Evolutionary conservation across 2,329 filamentous ascomycete genomes (phyloP), one percentile per base, ranked within the genome.

Genomic region (Alternaria solani): DNA sequence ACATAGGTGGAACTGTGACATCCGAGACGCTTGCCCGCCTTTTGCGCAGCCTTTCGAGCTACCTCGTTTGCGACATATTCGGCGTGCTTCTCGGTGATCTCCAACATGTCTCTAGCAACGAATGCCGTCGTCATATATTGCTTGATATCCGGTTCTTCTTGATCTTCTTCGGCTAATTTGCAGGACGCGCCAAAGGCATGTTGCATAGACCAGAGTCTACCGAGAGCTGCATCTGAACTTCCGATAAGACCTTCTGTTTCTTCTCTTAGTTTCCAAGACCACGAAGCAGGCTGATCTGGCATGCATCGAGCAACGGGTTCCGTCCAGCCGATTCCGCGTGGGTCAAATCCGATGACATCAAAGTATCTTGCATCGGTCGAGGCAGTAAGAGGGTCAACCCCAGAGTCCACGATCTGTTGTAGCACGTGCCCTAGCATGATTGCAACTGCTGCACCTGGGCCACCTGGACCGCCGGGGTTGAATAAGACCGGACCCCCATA

Each of bases 71-170:
- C 66, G 7, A 66, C 71, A 59, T 69, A 81, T 26, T 79, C 74
- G 7, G 76, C 80, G 42, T 82, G 76, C 32, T 67, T 75, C 61
- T 85, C 83, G 11, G 81, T 74, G 36, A 85, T 78, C 41, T 81
- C 78, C 7, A 85, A 69, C 81, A 85, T 84, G 61, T 86, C 83
- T 39, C 79, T 72, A 2, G 81, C 83, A 2, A 82, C 81, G 25
- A 78, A 80, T 2, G 82, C 80, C 0, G 83, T 85, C 16, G 79
- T 80, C 46, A 82, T 73, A 66, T 81, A 82, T 48, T 77, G 71
- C 60, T 78, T 79, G 63, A 82, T 80, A 39, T 81, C 67, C 3
- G 71, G 65, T 3, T 66, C 78, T 36, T 72, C 64, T 39, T 69
- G 70, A 6, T 66, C 64, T 1, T 67, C 68, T n/a, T 67, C 54